Base-by-base conservation (phyloP, 352 stramenopile genomes). In the Pythium sp. region DNA sequence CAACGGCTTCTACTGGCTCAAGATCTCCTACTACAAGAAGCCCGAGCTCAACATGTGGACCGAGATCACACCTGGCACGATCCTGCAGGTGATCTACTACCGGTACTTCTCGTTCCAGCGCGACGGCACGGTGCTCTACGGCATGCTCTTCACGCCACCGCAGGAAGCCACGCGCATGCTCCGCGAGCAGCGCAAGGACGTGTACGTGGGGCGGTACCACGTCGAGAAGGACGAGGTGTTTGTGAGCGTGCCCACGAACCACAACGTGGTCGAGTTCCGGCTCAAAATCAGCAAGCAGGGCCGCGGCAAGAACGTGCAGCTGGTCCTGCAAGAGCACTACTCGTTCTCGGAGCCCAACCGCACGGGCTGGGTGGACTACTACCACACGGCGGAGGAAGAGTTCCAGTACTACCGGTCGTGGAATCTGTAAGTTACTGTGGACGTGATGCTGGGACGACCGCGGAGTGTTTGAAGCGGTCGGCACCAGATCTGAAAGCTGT, bases 1-100 rank as follows among this genome's bases (percentile, higher is more conserved):
- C 78, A 90, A 91, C 63, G 86, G 86, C 32, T 91, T 92, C 65
- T 94, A 94, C 72, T 88, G 75, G 69, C 81, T 93, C 58, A 82
- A 82, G 57, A 79, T 90, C 15, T 84, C 76, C 66, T 93, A 94
- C 75, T 92, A 92, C 77, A 93, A 94, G 77, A 92, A 90, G 69
- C 84, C 86, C 14, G 84, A 94, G 73, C 72, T 90, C 64, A 94
- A 89, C 72, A 92, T 94, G 85, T 94, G 84, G 84, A 87, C 73
- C 32, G 86, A 94, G 14, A 81, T 91, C 24, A 64, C 71, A 18
- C 77, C 84, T 0, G 82, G 80, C 36, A 89, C 86, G 68, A 92
- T 94, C 69, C 73, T 94, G 12, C 84, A 89, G 65, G 85, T 88
- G 43, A 78, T 93, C 30, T 93, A 94, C 73, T 94, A 94, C 72